Conservation (phyloP, 2,329 filamentous ascomycete genomes). For the Sphaceloma murrayae region DNA sequence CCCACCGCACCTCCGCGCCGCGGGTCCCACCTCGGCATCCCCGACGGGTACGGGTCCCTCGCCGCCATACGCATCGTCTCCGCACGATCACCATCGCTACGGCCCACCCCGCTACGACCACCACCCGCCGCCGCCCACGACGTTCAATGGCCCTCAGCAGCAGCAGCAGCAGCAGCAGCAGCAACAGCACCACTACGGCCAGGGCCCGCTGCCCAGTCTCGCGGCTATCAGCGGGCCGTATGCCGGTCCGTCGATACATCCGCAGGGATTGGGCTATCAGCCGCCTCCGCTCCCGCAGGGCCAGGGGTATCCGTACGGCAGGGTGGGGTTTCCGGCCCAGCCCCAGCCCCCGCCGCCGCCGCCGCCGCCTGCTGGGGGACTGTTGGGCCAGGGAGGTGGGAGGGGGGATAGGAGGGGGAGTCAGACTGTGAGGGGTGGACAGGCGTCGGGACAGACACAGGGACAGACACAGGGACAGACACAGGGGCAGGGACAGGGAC, state of each 20-base stretch:
- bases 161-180: conserved; percentile 7
- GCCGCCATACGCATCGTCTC: neutral
- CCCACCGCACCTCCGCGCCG: neutral
- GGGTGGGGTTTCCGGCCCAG: no score
- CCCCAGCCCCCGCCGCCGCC: neutral
- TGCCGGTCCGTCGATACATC: no score
- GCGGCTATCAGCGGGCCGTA: neutral
- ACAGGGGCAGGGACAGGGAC: neutral
- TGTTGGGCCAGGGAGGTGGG: neutral
- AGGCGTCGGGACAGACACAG: neutral
- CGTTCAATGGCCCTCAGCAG: conserved; percentile 16
- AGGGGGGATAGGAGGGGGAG: neutral
- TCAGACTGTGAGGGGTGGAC: neutral
- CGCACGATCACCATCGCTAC: conserved; percentile 16
- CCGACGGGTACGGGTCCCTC: neutral
- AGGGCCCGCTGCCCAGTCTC: neutral
- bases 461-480: neutral
- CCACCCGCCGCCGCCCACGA: conserved; percentile 15
- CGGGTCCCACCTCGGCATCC: conserved; percentile 5
- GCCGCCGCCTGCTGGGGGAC: neutral
- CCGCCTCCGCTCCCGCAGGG: neutral
- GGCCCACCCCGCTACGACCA: conserved; percentile 15
- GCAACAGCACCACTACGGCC: conserved; percentile 16
- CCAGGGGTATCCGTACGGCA: neutral
- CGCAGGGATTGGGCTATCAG: no score